These are phyloP conservation scores for Cladosporium cucumerinum DNA, from an alignment of 2,329 filamentous ascomycete species.

Conservation along the genomic window DNA sequence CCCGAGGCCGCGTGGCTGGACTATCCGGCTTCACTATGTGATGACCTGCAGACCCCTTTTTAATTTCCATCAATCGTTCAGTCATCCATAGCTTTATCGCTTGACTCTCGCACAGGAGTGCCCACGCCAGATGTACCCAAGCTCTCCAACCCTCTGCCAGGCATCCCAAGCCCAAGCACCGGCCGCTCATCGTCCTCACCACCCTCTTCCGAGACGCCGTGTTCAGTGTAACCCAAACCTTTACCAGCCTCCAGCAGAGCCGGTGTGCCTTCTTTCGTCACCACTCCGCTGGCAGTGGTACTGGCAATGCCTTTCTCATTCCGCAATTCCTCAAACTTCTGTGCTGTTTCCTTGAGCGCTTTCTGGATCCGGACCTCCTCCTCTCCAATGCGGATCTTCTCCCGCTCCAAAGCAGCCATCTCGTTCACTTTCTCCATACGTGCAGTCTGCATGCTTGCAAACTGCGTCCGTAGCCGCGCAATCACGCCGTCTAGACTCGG, in stretches of 20 bases:
- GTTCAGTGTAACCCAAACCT: background rate
- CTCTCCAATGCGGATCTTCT: conserved; percentile 64
- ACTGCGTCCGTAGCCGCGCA: conserved; percentile 58
- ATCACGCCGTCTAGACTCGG: conserved; percentile 69
- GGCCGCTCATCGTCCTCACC: conserved; percentile 11
- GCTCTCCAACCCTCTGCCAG: conserved; percentile 14
- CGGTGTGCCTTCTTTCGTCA: conserved; percentile 8
- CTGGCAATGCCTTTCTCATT: conserved; percentile 43
- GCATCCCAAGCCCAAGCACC: conserved; percentile 6
- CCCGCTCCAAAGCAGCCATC: conserved; percentile 64
- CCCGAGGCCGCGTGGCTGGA: background rate
- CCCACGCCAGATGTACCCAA: background rate
- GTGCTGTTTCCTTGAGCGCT: conserved; percentile 75
- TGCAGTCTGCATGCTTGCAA: conserved; percentile 59
- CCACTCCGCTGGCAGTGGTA: background rate
- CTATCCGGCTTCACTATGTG: background rate
- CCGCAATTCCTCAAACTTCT: conserved; percentile 61
- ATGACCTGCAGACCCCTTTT: background rate
- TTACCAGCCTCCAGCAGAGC: conserved; percentile 1
- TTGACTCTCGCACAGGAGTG: background rate
- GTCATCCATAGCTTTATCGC: conserved; percentile 6
- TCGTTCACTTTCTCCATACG: conserved; percentile 59
- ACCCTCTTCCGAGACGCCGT: background rate
- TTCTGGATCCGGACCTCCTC: conserved; percentile 78
- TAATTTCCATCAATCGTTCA: background rate